Evolutionary conservation across 441 rosid species (phyloP).

Genomic region (Theobroma grandiflorum): DNA sequence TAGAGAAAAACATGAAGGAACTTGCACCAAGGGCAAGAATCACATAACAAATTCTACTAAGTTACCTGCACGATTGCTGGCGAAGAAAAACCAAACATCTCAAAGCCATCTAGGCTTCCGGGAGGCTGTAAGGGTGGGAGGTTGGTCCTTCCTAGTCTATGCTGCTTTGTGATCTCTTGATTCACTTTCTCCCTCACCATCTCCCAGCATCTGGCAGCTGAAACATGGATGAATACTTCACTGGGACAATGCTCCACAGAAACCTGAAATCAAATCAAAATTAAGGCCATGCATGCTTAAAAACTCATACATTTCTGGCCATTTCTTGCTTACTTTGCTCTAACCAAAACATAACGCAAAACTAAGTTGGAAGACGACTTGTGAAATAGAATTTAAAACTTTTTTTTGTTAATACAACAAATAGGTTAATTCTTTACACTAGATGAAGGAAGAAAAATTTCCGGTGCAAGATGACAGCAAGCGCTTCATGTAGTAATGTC

Average conservation of each 20-base stretch:
- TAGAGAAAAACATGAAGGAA: neutral
- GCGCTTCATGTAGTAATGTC: neutral
- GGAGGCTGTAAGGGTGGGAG: slow-evolving; percentile 98
- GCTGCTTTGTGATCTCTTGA: slow-evolving; percentile 88
- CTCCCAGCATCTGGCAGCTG: slow-evolving; percentile 97
- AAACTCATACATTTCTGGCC: neutral
- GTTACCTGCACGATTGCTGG: slow-evolving; percentile 95
- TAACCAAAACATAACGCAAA: neutral
- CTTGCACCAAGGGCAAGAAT: neutral
- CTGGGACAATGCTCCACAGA: slow-evolving; percentile 74
- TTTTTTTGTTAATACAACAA: neutral
- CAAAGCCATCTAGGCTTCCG: slow-evolving; percentile 96
- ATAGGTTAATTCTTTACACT: neutral
- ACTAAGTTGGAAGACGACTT: neutral
- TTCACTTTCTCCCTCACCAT: slow-evolving; percentile 96
- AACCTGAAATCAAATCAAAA: slow-evolving; percentile 63
- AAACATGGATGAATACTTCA: slow-evolving; percentile 88
- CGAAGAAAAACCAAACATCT: slow-evolving; percentile 96
- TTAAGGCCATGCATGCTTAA: slow-evolving; percentile 12
- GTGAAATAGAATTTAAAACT: neutral
- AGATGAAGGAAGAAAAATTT: neutral
- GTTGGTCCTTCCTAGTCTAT: slow-evolving; percentile 75
- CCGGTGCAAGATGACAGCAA: neutral
- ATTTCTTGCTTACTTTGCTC: slow-evolving; percentile 9
- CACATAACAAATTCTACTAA: neutral